These are phyloP conservation scores for Botrytis medusae DNA, from an alignment of 2,329 filamentous ascomycete species.

Conservation along the genomic window DNA sequence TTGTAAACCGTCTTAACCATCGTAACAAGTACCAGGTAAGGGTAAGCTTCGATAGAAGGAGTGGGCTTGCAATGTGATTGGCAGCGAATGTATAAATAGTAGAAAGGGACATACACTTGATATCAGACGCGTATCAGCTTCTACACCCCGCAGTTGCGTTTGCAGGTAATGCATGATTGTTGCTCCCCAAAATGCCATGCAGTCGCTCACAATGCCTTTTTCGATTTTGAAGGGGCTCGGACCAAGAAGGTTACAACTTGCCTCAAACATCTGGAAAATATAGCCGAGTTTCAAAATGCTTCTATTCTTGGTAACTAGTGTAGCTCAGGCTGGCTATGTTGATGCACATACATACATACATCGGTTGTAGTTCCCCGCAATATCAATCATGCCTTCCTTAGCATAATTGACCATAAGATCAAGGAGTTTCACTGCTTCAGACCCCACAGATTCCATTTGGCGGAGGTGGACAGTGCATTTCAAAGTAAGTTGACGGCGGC, in stretches of 20 bases:
- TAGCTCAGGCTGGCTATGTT: neutral
- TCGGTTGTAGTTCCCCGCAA: neutral
- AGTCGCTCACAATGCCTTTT: neutral
- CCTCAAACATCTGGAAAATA: neutral
- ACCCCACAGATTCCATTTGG: neutral
- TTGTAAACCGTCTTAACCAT: neutral
- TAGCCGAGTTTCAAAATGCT: neutral
- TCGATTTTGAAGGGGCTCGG: neutral
- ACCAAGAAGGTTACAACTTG: neutral
- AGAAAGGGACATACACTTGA: neutral
- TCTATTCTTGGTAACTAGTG: neutral
- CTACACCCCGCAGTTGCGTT: neutral
- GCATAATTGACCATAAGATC: neutral
- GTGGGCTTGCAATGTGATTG: neutral
- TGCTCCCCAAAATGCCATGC: neutral
- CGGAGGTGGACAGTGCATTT: neutral
- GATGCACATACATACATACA: neutral
- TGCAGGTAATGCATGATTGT: neutral
- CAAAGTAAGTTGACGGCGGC: neutral
- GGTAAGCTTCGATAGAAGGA: neutral
- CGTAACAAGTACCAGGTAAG: no score
- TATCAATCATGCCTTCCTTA: neutral
- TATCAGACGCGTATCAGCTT: neutral
- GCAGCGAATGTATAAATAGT: neutral
- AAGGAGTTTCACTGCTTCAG: neutral